Evolutionary conservation across 1,284 basidiomycete species (phyloP).

Genomic region (Phylloboletellus chloephorus): DNA sequence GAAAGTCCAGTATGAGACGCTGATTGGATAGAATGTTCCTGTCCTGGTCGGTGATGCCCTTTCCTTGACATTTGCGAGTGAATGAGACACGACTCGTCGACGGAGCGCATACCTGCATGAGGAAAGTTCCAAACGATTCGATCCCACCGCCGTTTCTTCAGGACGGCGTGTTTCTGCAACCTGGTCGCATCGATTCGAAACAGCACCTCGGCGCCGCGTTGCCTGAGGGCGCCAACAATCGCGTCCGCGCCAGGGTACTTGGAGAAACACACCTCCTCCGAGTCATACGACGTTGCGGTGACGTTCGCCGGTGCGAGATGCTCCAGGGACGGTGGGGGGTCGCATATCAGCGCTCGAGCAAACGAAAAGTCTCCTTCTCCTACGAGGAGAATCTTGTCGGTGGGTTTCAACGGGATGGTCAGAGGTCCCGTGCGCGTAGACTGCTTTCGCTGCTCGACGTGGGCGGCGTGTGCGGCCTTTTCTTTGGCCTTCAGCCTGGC

Average conservation of each 20-base stretch:
- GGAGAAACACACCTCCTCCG: slow-evolving; percentile 65
- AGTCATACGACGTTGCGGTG: slow-evolving; percentile 86
- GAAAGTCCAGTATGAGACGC: slow-evolving; percentile 78
- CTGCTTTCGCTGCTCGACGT: slow-evolving; percentile 43
- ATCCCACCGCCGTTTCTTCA: slow-evolving; percentile 66
- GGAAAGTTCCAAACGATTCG: slow-evolving; percentile 95
- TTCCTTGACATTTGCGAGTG: slow-evolving; percentile 47
- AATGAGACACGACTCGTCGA: neutral
- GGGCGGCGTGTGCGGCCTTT: slow-evolving; percentile 44
- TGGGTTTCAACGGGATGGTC: slow-evolving; percentile 68
- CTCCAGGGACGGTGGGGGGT: slow-evolving; percentile 45
- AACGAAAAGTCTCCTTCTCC: slow-evolving; percentile 99
- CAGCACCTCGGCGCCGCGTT: slow-evolving; percentile 64
- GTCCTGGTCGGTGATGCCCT: slow-evolving; percentile 91
- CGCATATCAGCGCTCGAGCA: slow-evolving; percentile 65
- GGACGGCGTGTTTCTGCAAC: slow-evolving; percentile 53
- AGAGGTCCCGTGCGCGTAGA: slow-evolving; percentile 30
- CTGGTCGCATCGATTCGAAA: slow-evolving; percentile 85
- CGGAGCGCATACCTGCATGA: slow-evolving; percentile 66
- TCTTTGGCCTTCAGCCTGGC: slow-evolving; percentile 57
- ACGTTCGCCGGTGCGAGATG: slow-evolving; percentile 64
- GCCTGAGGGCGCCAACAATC: slow-evolving; percentile 55
- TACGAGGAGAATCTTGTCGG: slow-evolving; percentile 80
- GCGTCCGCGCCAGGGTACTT: slow-evolving; percentile 82
- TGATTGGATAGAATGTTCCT: slow-evolving; percentile 94